Base-by-base conservation (phyloP, 345 rosid genomes). In the Populus euphratica region DNA sequence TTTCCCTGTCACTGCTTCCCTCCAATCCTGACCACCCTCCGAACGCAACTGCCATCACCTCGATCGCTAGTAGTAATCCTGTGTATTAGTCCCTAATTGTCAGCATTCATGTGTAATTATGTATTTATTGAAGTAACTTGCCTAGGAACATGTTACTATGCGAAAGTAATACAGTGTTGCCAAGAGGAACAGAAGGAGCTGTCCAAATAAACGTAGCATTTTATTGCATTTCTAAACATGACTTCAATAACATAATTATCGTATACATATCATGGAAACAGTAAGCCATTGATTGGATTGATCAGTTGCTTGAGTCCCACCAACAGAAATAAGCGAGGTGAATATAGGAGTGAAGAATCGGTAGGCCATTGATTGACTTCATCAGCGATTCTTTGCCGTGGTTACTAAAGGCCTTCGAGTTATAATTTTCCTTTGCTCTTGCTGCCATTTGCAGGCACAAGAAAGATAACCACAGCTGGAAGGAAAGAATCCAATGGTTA, bases 231-330 rank as follows among this genome's bases (percentile, higher is more conserved):
- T 52, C n/a, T 52, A 17, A 52, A 20, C 23, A 52, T 20, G 59
- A 6, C 1, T 52, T 52, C 2, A 52, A 52, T 4, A 52, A 6
- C 23, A 5, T n/a, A 39, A 39, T 31, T 7, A 16, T 16, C 12
- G 21, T 16, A n/a, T 83, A 90, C 91, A 90, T 80, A 91, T 87
- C 92, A 85, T 88, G 76, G 87, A 83, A 71, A 79, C 76, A 70
- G 91, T 87, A 64, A 91, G 87, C 87, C 90, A 88, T 67, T 87
- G 91, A 80, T 89, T 89, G 61, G 85, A 83, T 80, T 73, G 82
- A 85, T 89, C 94, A 43, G 94, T 91, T 63, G 84, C 79, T 44
- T 23, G 72, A 39, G 91, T 84, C 69, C 94, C 91, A 1, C 91
- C 91, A 59, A 81, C 31, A 56, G 85, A 86, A 75, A 88, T 83